Conservation (phyloP, 148 eudicot genomes). For the Arbutus unedo region DNA sequence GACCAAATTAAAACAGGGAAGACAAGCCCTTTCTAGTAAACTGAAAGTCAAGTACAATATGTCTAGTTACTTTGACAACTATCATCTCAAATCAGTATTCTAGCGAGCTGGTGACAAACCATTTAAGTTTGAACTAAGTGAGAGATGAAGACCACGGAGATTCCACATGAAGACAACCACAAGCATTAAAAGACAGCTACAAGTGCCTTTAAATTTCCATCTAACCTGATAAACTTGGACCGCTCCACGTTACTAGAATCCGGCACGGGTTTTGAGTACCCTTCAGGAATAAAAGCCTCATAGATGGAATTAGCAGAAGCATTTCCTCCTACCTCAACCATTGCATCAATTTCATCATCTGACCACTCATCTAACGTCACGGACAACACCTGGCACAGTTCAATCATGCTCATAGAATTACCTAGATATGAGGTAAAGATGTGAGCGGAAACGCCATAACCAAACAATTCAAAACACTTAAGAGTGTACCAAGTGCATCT, state of each 20-base stretch:
- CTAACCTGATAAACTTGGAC: slow-evolving; percentile 71
- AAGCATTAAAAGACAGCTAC: not conserved
- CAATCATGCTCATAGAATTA: not conserved
- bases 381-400: slow-evolving; percentile 62
- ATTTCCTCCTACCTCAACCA: slow-evolving; percentile 96
- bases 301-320: slow-evolving; percentile 89
- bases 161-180: not conserved
- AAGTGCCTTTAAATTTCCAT: not conserved
- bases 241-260: slow-evolving; percentile 67
- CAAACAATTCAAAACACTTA: not conserved
- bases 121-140: not conserved
- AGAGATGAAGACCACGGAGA: not conserved
- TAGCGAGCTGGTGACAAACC: not conserved
- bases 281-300: slow-evolving; percentile 86
- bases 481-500: too few species aligned
- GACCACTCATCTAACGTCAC: slow-evolving; percentile 96
- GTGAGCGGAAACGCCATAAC: not conserved
- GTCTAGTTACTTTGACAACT: not conserved
- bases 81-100: too few species aligned
- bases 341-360: slow-evolving; percentile 79
- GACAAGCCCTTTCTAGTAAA: not conserved
- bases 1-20: not conserved
- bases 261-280: slow-evolving; percentile 67
- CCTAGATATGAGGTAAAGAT: not conserved
- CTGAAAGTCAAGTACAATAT: not conserved